A percentile compares a stretch with the other conserved stretches of the same genome.
These are phyloP conservation scores for Penicillium palitans DNA, from an alignment of 2,329 filamentous ascomycete species.

Conservation along the genomic window DNA sequence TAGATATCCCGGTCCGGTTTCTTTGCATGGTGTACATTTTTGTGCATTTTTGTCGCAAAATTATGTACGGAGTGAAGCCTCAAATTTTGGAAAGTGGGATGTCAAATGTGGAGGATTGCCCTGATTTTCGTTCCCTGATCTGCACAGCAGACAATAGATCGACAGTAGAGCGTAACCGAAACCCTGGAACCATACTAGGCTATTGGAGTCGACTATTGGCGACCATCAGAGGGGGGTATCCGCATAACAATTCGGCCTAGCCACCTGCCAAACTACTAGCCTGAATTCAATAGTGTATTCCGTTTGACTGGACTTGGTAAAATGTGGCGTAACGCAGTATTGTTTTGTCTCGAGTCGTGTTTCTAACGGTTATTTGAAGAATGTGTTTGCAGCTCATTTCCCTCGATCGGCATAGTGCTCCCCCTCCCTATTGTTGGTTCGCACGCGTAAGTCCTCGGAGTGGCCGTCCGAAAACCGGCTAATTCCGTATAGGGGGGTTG, in stretches of 20 bases:
- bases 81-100: background rate
- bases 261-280: slow-evolving; percentile 22
- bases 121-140: slow-evolving; percentile 4
- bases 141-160: slow-evolving; percentile 3
- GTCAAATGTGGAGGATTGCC: slow-evolving; percentile 6
- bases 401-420: background rate
- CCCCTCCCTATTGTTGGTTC: background rate
- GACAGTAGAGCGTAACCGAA: slow-evolving; percentile 5
- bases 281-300: slow-evolving; percentile 20
- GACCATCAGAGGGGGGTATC: slow-evolving; percentile 20
- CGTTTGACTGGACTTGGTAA: background rate
- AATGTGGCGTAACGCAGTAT: background rate
- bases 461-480: background rate
- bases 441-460: background rate
- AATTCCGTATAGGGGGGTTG: slow-evolving; percentile 2
- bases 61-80: background rate
- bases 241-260: slow-evolving; percentile 14
- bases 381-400: background rate
- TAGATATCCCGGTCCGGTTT: accelerated
- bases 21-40: background rate
- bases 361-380: background rate
- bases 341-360: background rate
- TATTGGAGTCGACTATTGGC: slow-evolving; percentile 24
- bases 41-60: background rate
- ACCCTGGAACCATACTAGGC: slow-evolving; percentile 14